Evolutionary conservation across 805 yeast species (phyloP).

Genomic region (Kodamaea kakaduensis): DNA sequence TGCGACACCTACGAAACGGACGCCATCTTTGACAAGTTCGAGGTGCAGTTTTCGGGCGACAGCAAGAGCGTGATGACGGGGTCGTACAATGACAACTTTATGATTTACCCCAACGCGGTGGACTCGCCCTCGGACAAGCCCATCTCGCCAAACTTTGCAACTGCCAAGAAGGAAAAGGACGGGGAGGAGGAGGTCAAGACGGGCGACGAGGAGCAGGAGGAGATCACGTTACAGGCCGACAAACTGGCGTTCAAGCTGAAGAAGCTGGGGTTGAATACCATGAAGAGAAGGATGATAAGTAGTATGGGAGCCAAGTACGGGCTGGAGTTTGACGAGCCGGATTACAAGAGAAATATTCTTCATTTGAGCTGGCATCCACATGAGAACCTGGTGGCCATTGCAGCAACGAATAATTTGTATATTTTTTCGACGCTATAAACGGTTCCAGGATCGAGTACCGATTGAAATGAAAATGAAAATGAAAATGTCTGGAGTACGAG

Average conservation of each 20-base stretch:
- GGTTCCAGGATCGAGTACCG: too few relatives aligned
- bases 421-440: conserved; percentile 69
- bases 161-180: conserved; percentile 38
- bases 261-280: conserved; percentile 44
- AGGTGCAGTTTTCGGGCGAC: conserved; percentile 93
- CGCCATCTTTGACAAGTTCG: conserved; percentile 97
- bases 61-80: conserved; percentile 93
- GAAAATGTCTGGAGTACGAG: too few relatives aligned
- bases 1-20: conserved; percentile 98
- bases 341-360: conserved; percentile 89
- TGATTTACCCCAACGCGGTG: conserved; percentile 88
- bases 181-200: conserved; percentile 23
- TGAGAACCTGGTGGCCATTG: conserved; percentile 95
- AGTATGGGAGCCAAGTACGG: conserved; percentile 46
- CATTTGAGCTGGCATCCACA: conserved; percentile 98
- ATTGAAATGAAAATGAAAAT: too few relatives aligned
- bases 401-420: conserved; percentile 93
- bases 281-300: conserved; percentile 49
- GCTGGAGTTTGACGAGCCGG: conserved; percentile 73
- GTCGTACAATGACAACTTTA: conserved; percentile 92
- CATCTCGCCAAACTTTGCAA: conserved; percentile 14
- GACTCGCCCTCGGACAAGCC: conserved; percentile 16
- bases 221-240: conserved; percentile 92
- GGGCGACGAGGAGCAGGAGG: conserved; percentile 35
- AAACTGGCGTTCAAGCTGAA: conserved; percentile 90